phyloP scores from a whole-genome alignment of 768 basidiomycete genomes.

The Trametes villosa region DNA sequence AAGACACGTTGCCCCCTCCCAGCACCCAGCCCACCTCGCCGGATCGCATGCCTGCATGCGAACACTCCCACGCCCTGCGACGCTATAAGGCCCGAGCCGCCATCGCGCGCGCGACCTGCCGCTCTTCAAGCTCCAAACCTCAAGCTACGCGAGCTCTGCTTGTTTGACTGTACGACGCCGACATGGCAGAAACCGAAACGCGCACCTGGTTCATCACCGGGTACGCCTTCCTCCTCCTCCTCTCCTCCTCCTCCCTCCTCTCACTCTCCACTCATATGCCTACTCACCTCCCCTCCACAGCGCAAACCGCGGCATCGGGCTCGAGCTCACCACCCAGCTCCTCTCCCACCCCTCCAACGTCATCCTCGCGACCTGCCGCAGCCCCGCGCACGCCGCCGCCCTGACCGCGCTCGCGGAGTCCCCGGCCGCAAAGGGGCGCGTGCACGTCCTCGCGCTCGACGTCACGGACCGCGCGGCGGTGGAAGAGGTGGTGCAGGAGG shows the following conservation, averaged over 20 bases:
- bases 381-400: constrained; percentile 26
- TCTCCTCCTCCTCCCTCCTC: too few relatives aligned
- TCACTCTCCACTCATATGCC: too few relatives aligned
- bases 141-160: too few relatives aligned
- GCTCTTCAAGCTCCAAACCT: too few relatives aligned
- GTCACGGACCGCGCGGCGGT: constrained; percentile 33
- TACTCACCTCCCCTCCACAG: background rate
- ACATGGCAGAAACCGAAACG: too few relatives aligned
- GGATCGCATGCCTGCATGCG: too few relatives aligned
- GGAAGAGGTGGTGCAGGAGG: constrained; percentile 26
- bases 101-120: too few relatives aligned
- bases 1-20: too few relatives aligned
- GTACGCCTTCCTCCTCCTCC: background rate
- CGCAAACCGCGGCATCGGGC: constrained; percentile 34
- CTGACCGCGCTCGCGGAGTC: constrained; percentile 26
- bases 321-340: constrained; percentile 34
- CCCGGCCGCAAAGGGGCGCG: constrained; percentile 32
- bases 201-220: constrained; percentile 7
- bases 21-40: too few relatives aligned
- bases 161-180: too few relatives aligned
- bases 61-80: too few relatives aligned
- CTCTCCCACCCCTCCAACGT: constrained; percentile 24
- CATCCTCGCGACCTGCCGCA: constrained; percentile 38
- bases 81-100: too few relatives aligned
- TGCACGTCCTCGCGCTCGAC: constrained; percentile 41